Conservation (phyloP, 768 basidiomycete species). For the Naganishia friedmannii region DNA sequence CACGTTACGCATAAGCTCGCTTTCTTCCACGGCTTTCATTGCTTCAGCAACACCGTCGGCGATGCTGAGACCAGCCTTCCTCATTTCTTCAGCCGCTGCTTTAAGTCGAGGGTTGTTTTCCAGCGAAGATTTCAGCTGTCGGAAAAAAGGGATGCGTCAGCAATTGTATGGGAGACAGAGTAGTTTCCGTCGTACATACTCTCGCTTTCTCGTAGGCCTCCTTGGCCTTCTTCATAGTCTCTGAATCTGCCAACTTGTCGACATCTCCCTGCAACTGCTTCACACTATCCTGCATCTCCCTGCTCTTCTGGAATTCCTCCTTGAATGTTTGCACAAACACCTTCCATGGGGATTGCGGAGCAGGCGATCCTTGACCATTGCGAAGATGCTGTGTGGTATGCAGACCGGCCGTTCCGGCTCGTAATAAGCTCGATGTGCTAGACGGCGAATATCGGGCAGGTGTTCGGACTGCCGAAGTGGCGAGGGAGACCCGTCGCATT, state of each 20-base stretch:
- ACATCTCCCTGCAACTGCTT: slow-evolving; percentile 97
- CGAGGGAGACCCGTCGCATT: slow-evolving; percentile 12
- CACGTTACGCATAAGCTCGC: slow-evolving; percentile 64
- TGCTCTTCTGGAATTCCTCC: slow-evolving; percentile 88
- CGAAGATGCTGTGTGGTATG: slow-evolving; percentile 21
- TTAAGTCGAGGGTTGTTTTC: slow-evolving; percentile 90
- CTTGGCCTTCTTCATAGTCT: slow-evolving; percentile 85
- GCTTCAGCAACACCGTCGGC: slow-evolving; percentile 92
- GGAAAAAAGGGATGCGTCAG: too few species aligned
- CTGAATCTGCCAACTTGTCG: slow-evolving; percentile 93
- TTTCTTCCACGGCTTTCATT: slow-evolving; percentile 88
- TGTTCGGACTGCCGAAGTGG: background rate
- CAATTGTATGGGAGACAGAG: too few species aligned
- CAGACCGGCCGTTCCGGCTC: slow-evolving; percentile 14
- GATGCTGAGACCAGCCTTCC: slow-evolving; percentile 81
- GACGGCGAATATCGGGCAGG: slow-evolving; percentile 1
- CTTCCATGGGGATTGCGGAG: slow-evolving; percentile 76
- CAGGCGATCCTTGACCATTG: slow-evolving; percentile 28
- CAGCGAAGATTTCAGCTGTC: slow-evolving; percentile 82
- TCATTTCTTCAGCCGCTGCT: slow-evolving; percentile 88
- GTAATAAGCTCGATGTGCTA: slow-evolving; percentile 6
- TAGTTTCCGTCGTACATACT: slow-evolving; percentile 57
- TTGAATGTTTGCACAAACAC: slow-evolving; percentile 91
- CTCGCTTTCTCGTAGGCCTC: slow-evolving; percentile 91
- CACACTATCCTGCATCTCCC: slow-evolving; percentile 92